A percentile compares a stretch with the other conserved stretches of the same genome.
These are phyloP conservation scores for Cytidiella melzeri DNA, from an alignment of 768 basidiomycete genomes.

Conservation along the genomic window DNA sequence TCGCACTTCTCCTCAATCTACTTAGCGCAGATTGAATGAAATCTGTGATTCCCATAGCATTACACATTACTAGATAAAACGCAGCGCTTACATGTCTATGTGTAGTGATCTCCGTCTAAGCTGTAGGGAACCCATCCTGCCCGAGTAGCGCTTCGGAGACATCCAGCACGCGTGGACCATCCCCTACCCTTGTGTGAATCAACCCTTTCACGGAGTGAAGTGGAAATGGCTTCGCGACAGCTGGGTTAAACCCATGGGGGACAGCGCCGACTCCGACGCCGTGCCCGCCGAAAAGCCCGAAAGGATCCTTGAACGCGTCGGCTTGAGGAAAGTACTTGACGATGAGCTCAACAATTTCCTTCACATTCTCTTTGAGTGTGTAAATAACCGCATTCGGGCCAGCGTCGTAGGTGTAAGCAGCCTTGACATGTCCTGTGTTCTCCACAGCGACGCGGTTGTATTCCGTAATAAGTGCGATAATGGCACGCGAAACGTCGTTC, in stretches of 20 bases:
- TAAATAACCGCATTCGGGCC: slow-evolving; percentile 99
- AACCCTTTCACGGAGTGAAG: slow-evolving; percentile 79
- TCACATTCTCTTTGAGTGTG: slow-evolving; percentile 68
- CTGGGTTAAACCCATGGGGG: slow-evolving; percentile 69
- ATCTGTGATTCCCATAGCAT: not conserved
- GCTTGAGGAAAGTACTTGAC: slow-evolving; percentile 82
- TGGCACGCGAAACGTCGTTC: slow-evolving; percentile 94
- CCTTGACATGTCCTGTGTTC: slow-evolving; percentile 55
- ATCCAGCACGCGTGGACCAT: slow-evolving; percentile 74
- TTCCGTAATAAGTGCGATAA: slow-evolving; percentile 87
- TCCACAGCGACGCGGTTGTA: slow-evolving; percentile 78
- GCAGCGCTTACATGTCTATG: slow-evolving; percentile 1
- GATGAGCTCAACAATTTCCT: slow-evolving; percentile 71
- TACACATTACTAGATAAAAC: not conserved
- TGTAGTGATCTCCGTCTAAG: not conserved
- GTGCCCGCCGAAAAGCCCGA: slow-evolving; percentile 47
- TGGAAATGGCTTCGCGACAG: slow-evolving; percentile 66
- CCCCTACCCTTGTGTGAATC: slow-evolving; percentile 91
- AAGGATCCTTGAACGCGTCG: slow-evolving; percentile 72
- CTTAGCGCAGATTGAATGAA: not conserved
- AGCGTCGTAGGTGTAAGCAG: slow-evolving; percentile 98
- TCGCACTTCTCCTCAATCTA: not conserved
- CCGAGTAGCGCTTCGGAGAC: slow-evolving; percentile 61
- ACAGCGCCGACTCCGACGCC: slow-evolving; percentile 42
- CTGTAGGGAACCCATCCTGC: slow-evolving; percentile 61